A percentile compares a stretch with the other conserved stretches of the same genome.
phyloP scores from a whole-genome alignment of 345 rosid species.

The Geranium brycei region DNA sequence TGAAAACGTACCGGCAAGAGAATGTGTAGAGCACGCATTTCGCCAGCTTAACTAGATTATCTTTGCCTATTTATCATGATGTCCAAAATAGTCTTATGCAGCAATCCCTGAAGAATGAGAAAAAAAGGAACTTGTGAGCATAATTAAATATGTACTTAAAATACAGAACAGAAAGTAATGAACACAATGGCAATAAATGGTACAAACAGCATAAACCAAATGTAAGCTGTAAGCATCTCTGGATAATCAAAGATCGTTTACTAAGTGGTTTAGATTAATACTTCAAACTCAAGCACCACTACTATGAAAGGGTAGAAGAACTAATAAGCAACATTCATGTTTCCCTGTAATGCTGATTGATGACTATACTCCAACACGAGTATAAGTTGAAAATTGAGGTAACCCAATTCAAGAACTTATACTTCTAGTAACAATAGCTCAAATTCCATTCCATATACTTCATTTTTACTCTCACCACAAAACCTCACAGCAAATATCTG shows the following conservation, averaged over 20 bases:
- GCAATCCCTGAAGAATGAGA: slow-evolving; percentile 39
- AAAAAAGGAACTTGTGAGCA: slow-evolving; percentile 1
- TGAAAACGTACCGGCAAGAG: slow-evolving; percentile 23
- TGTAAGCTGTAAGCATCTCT: no score
- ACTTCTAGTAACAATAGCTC: no score
- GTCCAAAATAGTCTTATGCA: slow-evolving; percentile 33
- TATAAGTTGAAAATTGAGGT: no score
- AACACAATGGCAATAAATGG: neutral
- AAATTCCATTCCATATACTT: neutral
- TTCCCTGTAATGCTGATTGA: no score
- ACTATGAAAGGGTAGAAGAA: no score
- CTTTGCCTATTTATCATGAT: slow-evolving; percentile 31
- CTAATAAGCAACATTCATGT: no score
- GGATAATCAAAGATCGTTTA: neutral
- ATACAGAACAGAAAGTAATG: neutral
- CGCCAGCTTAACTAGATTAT: slow-evolving; percentile 36
- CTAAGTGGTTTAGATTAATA: neutral
- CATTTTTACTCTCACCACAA: neutral
- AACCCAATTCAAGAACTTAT: no score
- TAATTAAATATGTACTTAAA: neutral
- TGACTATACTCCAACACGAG: no score
- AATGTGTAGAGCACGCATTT: slow-evolving; percentile 32
- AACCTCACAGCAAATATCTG: no score
- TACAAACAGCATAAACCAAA: neutral
- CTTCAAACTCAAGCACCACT: neutral